Base-by-base conservation (phyloP, 2,329 filamentous ascomycete genomes). In the Cadophora luteo-olivacea region DNA sequence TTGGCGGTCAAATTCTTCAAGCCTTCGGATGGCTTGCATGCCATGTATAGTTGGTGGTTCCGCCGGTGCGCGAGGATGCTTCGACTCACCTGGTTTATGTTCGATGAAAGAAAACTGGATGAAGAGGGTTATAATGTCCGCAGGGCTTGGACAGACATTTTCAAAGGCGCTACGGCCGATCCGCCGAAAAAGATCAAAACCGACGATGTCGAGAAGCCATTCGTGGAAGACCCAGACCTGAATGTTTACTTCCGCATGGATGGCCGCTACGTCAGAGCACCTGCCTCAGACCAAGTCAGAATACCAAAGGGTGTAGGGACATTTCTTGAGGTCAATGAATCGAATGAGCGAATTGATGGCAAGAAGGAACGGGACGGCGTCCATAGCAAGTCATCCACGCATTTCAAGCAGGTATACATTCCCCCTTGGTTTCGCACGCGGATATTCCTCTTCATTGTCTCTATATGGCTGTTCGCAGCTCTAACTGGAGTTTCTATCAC, bases 11-110 rank as follows among this genome's bases (percentile, higher is more conserved):
- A 88, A 74, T 90, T 93, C 74, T 91, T 97, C 80, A 92, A 92
- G 77, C 94, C 95, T 1, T 93, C 92, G 63, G 92, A 97, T 76
- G 91, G 89, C 0, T 83, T 99, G 3, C 92, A 97, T 74, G 84
- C 86, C 65, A 91, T 97, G 84, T 99, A 97, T 78, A 90, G 89
- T 8, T 98, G 95, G 95, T 99, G 96, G 93, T 97, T 99, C 82
- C 90, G 91, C 73, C 89, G 87, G 74, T 97, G 94, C 77, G 96
- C 94, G 14, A 86, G 92, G 62, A 82, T 85, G 51, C 83, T 99
- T 64, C 88, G 95, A 25, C 84, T 99, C 45, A 97, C 93, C 1
- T 92, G 94, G 82, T 99, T 99, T 79, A 87, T 99, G 52, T 98
- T 99, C 77, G 93, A 92, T 16, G 92, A 97, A 74, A 88, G 93